phyloP scores from a whole-genome alignment of 2,329 filamentous ascomycete genomes.

The Colletotrichum brevisporum region DNA sequence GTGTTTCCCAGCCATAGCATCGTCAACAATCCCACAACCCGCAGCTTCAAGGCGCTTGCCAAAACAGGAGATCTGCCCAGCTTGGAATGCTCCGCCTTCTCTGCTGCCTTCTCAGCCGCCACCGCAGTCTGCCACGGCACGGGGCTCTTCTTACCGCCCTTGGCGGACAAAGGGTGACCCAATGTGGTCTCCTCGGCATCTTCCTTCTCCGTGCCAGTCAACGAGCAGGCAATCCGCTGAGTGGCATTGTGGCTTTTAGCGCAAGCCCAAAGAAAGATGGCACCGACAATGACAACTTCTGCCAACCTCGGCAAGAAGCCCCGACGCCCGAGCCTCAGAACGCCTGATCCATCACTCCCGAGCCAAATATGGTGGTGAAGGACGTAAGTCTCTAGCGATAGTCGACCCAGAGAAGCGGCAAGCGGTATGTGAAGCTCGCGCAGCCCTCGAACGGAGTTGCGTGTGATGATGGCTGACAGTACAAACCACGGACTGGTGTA shows the following conservation, averaged over 20 bases:
- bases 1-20: constrained; percentile 39
- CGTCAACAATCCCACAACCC: constrained; percentile 28
- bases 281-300: constrained; percentile 44
- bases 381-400: constrained; percentile 68
- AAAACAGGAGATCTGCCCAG: constrained; percentile 6
- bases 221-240: constrained; percentile 11
- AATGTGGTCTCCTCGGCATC: constrained; percentile 12
- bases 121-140: constrained; percentile 23
- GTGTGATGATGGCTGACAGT: constrained; percentile 61
- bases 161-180: constrained; percentile 16
- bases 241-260: constrained; percentile 32
- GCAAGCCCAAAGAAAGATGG: constrained; percentile 43
- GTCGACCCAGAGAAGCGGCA: constrained; percentile 66
- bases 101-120: constrained; percentile 11
- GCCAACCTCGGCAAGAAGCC: constrained; percentile 29
- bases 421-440: constrained; percentile 59
- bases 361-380: constrained; percentile 73
- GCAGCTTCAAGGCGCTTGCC: constrained; percentile 5
- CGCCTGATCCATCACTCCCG: constrained; percentile 65
- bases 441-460: constrained; percentile 60
- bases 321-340: constrained; percentile 52
- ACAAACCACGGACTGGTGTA: constrained; percentile 46
- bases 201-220: constrained; percentile 25
- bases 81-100: constrained; percentile 1
- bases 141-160: constrained; percentile 35